These are phyloP conservation scores for Dryadomyces quercivorus DNA, from an alignment of 2,329 filamentous ascomycete genomes.

Conservation along the genomic window DNA sequence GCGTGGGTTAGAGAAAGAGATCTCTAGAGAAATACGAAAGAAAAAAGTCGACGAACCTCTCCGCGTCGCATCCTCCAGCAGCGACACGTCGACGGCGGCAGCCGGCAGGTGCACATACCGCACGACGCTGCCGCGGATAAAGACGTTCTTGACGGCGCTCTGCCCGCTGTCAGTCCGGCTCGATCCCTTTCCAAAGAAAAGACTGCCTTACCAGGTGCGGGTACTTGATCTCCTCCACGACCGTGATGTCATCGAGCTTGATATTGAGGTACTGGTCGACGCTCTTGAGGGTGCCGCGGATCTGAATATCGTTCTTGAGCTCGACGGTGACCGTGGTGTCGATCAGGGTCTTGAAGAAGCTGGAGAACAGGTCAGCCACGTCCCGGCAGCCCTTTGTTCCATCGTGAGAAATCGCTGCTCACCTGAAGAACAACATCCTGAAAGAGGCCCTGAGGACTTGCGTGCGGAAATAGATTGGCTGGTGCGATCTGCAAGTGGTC, in stretches of 20 bases:
- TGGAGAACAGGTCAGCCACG: slow-evolving; percentile 25
- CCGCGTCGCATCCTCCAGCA: slow-evolving; percentile 83
- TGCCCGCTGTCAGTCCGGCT: no score
- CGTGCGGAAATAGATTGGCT: background rate
- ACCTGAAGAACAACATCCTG: slow-evolving; percentile 18
- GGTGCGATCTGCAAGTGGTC: background rate
- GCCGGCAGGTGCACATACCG: slow-evolving; percentile 83
- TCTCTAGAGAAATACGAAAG: no score
- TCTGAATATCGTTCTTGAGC: slow-evolving; percentile 98
- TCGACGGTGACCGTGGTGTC: slow-evolving; percentile 96
- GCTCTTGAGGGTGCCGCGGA: slow-evolving; percentile 88
- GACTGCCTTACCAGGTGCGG: slow-evolving; percentile 62
- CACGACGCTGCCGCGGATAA: slow-evolving; percentile 86
- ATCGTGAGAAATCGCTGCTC: slow-evolving; percentile 1
- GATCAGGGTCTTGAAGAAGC: slow-evolving; percentile 98
- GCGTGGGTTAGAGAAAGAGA: slow-evolving; percentile 1
- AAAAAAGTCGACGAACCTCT: slow-evolving; percentile 43
- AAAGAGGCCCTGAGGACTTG: background rate
- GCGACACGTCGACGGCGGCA: slow-evolving; percentile 67
- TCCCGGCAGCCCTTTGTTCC: no score
- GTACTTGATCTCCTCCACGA: slow-evolving; percentile 88
- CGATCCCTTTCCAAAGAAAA: no score
- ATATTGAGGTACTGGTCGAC: slow-evolving; percentile 99
- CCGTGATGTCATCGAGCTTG: slow-evolving; percentile 90
- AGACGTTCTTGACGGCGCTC: slow-evolving; percentile 85